Evolutionary conservation across 2,329 filamentous ascomycete species (phyloP).

Genomic region (Botrytis medusae): DNA sequence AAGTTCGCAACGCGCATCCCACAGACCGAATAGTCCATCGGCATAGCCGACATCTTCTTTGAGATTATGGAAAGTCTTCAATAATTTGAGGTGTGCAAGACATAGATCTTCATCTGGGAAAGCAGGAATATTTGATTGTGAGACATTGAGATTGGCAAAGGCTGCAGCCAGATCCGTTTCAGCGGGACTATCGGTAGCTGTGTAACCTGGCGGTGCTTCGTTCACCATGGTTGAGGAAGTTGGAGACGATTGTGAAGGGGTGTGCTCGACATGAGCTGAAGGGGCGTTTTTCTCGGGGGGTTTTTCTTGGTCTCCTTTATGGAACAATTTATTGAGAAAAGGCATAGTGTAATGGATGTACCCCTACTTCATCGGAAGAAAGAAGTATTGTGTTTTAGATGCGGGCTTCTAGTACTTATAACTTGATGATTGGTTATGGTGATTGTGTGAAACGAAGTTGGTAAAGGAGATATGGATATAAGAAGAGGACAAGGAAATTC

Average conservation of each 20-base stretch:
- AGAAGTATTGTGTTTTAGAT: background rate
- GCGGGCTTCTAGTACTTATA: background rate
- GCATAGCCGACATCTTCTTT: constrained; percentile 65
- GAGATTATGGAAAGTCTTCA: constrained; percentile 65
- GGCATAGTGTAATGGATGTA: background rate
- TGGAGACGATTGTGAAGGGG: background rate
- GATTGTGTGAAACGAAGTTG: background rate
- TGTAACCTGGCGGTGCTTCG: constrained; percentile 30
- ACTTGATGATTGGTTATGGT: background rate
- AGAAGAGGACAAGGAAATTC: background rate
- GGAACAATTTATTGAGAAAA: background rate
- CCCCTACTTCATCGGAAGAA: background rate
- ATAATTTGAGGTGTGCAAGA: constrained; percentile 71
- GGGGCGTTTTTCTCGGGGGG: background rate
- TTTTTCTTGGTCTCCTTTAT: background rate
- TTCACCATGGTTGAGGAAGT: background rate
- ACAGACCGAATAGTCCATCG: constrained; percentile 66
- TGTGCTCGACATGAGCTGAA: background rate
- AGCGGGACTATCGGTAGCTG: constrained; percentile 14
- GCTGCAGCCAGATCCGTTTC: constrained; percentile 37
- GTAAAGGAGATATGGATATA: background rate
- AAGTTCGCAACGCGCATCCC: constrained; percentile 44
- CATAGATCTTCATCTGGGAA: constrained; percentile 56
- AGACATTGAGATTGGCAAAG: constrained; percentile 44
- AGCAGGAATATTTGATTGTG: constrained; percentile 26